Evolutionary conservation across 352 stramenopile genomes (phyloP).

Genomic region (Stephanocyclus meneghinianus): DNA sequence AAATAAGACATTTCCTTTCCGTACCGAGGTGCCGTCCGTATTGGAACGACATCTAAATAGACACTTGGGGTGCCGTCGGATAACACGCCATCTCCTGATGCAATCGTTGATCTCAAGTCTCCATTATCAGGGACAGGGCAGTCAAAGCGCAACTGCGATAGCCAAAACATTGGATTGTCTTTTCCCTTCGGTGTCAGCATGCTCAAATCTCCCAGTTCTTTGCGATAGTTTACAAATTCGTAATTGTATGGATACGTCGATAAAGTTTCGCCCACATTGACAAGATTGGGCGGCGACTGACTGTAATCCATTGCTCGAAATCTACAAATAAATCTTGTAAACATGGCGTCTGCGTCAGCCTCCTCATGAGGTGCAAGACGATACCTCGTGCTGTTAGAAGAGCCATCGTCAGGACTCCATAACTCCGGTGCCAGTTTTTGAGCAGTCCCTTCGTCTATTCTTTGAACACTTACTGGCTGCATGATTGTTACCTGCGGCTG

Average conservation of each 20-base stretch:
- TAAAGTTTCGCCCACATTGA: conserved; percentile 47
- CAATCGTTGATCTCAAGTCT: conserved; percentile 40
- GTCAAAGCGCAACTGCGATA: conserved; percentile 37
- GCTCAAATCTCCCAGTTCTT: conserved; percentile 42
- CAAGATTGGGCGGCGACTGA: conserved; percentile 25
- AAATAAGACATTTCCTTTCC: conserved; percentile 56
- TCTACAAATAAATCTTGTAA: conserved; percentile 72
- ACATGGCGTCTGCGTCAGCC: conserved; percentile 51
- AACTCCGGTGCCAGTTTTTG: conserved; percentile 39
- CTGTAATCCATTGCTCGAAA: conserved; percentile 56
- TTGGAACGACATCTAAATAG: conserved; percentile 51
- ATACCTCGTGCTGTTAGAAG: conserved; percentile 37
- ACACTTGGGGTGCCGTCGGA: conserved; percentile 45
- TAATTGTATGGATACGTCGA: conserved; percentile 56
- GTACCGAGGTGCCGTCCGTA: conserved; percentile 46
- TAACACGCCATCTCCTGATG: conserved; percentile 44
- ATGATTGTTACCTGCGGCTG: conserved; percentile 78
- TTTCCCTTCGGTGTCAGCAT: conserved; percentile 56
- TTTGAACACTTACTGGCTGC: conserved; percentile 63
- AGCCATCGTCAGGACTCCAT: conserved; percentile 22
- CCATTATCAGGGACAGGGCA: conserved; percentile 51
- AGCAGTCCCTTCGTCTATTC: conserved; percentile 35
- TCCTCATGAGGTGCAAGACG: conserved; percentile 52
- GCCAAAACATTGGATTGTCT: conserved; percentile 57
- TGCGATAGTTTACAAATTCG: conserved; percentile 59